A percentile compares a stretch with the other conserved stretches of the same genome.
These are phyloP conservation scores for Ogataea methylovora DNA, from an alignment of 805 yeast species.

Conservation along the genomic window DNA sequence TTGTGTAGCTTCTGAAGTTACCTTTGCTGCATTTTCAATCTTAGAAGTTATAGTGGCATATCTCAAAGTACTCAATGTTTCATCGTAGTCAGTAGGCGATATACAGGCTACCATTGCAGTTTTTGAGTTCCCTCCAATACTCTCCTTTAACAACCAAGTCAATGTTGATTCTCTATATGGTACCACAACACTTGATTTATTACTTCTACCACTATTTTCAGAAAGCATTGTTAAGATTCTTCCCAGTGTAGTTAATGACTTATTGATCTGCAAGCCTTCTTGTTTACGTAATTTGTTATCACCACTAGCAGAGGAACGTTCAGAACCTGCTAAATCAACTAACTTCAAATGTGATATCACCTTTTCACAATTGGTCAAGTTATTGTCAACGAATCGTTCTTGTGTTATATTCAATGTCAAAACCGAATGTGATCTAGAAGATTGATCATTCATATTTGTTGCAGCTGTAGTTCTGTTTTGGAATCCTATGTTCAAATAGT, in stretches of 20 bases:
- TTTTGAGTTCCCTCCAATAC: constrained; percentile 73
- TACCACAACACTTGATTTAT: constrained; percentile 28
- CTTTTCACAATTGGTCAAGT: constrained; percentile 35
- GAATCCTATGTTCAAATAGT: constrained; percentile 44
- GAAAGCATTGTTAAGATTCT: constrained; percentile 47
- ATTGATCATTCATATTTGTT: constrained; percentile 63
- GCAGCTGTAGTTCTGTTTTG: constrained; percentile 57
- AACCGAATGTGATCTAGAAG: constrained; percentile 80
- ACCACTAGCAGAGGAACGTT: constrained; percentile 56
- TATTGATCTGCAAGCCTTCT: constrained; percentile 75
- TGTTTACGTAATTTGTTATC: constrained; percentile 53
- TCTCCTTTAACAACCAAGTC: constrained; percentile 70
- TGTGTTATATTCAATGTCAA: constrained; percentile 57
- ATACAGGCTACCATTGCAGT: constrained; percentile 87
- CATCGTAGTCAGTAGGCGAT: constrained; percentile 73
- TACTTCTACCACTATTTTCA: constrained; percentile 26
- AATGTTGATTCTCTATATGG: constrained; percentile 72
- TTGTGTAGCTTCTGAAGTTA: constrained; percentile 29
- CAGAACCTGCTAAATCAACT: constrained; percentile 81
- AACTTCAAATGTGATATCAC: constrained; percentile 51
- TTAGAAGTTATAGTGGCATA: constrained; percentile 73
- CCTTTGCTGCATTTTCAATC: constrained; percentile 54
- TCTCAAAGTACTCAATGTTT: constrained; percentile 65
- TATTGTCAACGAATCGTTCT: constrained; percentile 34
- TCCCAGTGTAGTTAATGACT: constrained; percentile 71